These are phyloP conservation scores for Moelleriella libera DNA, from an alignment of 2,329 filamentous ascomycete genomes.

Conservation along the genomic window DNA sequence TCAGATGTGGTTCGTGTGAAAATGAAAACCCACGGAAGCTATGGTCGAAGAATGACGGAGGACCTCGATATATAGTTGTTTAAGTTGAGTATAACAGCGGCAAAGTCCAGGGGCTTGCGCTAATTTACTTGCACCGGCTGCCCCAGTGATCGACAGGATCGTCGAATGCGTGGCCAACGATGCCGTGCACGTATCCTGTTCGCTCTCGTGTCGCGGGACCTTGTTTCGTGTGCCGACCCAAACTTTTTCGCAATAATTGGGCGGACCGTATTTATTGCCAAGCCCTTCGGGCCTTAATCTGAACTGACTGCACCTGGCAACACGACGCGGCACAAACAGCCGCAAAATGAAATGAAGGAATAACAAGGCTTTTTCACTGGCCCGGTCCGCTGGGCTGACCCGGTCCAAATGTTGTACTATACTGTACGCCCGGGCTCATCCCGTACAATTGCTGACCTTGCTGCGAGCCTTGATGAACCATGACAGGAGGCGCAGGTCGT, in stretches of 20 bases:
- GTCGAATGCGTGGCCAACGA: too few relatives aligned
- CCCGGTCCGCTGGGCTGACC: conserved; percentile 56
- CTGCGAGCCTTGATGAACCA: conserved; percentile 89
- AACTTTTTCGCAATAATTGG: too few relatives aligned
- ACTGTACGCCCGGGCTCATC: conserved; percentile 63
- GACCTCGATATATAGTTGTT: neutral
- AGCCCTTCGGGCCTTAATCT: too few relatives aligned
- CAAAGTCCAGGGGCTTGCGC: neutral
- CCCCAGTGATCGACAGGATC: too few relatives aligned
- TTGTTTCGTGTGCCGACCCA: too few relatives aligned
- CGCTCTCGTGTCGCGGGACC: too few relatives aligned
- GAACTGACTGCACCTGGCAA: neutral
- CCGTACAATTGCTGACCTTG: conserved; percentile 70
- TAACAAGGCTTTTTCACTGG: conserved; percentile 34
- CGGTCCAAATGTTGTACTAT: conserved; percentile 59
- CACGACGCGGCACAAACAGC: neutral
- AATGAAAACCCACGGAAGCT: neutral
- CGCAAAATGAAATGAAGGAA: neutral
- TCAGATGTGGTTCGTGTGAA: neutral
- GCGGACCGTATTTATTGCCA: too few relatives aligned
- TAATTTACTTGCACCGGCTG: neutral
- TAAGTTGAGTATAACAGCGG: neutral
- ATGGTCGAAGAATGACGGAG: neutral
- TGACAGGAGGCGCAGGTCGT: conserved; percentile 67
- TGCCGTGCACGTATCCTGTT: too few relatives aligned